Base-by-base conservation (phyloP, 108 stramenopile genomes). In the Cyclotella distinguenda region DNA sequence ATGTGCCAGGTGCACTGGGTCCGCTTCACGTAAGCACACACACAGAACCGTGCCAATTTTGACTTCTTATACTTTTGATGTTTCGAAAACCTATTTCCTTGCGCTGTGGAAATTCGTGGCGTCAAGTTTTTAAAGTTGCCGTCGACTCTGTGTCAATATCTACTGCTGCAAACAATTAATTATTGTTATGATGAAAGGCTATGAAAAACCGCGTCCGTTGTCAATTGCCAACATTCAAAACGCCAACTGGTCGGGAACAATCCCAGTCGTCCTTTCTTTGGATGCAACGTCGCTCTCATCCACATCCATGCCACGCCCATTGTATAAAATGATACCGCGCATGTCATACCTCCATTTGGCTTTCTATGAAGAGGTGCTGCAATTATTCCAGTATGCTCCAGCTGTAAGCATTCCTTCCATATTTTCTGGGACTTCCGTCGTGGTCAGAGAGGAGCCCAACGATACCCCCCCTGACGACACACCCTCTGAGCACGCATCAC, bases 261-360 rank as follows among this genome's bases (percentile, higher is more conserved):
- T 93, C 21, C 91, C 91, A 13, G 62, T 90, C 39, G 35, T 77
- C 35, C 46, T 93, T 18, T 76, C 74, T 3, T 45, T 93, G 30
- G 86, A 87, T 16, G 79, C 80, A 4, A 73, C 83, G 4, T 93
- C 91, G 5, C 74, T 93, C 4, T 87, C 86, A 16, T 82, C 84
- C 6, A 79, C 91, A 12, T 80, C 65, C 10, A 55, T 74, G 16
- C 91, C 91, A 6, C 72, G 65, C 9, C 82, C 87, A 6, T 66
- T 86, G 9, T 84, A 93, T 60, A 75, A 68, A 32, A 57, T 93
- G 72, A 72, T 93, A 13, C 61, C 89, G 6, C 54, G 91, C 39
- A 64, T 76, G 46, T 66, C 84, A 10, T 88, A 85, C 68, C 68
- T 93, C 8, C 91, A 93, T 46, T 23, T 90, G 54, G 88, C 72